phyloP scores from a whole-genome alignment of 2,329 filamentous ascomycete genomes.

The Corynespora cassiicola region DNA sequence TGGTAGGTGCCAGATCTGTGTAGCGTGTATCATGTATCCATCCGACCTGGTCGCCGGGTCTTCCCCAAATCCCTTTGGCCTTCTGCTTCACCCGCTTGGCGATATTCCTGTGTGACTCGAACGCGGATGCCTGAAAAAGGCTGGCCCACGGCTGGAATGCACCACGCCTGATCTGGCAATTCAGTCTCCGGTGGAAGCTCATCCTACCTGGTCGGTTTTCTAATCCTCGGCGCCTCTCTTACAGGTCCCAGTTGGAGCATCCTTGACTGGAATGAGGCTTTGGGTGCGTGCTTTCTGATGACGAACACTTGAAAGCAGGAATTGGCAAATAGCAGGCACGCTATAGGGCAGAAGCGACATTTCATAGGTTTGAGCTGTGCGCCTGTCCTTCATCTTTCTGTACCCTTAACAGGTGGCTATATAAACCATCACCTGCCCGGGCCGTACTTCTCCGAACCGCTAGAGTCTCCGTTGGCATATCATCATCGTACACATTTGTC shows the following conservation, averaged over 20 bases:
- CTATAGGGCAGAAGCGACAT: conserved; percentile 5
- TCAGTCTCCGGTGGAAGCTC: conserved; percentile 25
- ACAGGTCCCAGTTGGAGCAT: conserved; percentile 19
- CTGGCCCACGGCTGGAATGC: conserved; percentile 32
- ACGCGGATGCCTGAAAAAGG: conserved; percentile 26
- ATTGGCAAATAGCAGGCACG: background rate
- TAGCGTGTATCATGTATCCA: conserved; percentile 30
- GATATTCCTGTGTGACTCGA: conserved; percentile 42
- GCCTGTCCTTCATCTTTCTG: conserved; percentile 1
- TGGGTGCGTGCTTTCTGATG: conserved; percentile 22
- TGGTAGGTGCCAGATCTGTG: conserved; percentile 37
- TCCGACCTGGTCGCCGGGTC: conserved; percentile 30
- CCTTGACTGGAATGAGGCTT: conserved; percentile 35
- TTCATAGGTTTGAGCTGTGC: background rate
- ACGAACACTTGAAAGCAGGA: conserved; percentile 7
- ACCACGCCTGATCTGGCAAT: conserved; percentile 30
- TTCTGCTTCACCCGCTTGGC: conserved; percentile 34
- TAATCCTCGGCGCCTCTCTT: conserved; percentile 20
- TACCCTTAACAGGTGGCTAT: conserved; percentile 11
- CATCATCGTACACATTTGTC: conserved; percentile 11
- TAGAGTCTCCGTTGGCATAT: conserved; percentile 9
- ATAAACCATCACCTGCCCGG: conserved; percentile 16
- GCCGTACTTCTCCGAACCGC: conserved; percentile 23
- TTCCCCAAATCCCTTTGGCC: conserved; percentile 10
- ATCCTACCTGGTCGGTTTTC: conserved; percentile 21